Evolutionary conservation across 352 stramenopile genomes (phyloP), one percentile per base, ranked within the genome.

Genomic region (Blastocystis sp.): DNA sequence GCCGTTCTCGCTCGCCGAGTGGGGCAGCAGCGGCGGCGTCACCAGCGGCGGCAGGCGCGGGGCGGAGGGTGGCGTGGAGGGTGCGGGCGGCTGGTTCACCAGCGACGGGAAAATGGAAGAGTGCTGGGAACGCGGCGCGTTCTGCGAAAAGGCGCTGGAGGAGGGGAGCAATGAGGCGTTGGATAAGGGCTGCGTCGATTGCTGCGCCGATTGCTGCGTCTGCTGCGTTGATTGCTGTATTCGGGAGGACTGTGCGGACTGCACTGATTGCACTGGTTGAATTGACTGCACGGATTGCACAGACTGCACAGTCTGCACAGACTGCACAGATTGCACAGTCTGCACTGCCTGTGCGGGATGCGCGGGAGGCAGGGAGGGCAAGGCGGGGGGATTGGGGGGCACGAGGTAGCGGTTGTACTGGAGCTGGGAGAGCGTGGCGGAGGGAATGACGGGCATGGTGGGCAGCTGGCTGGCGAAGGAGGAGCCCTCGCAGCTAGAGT

Each of bases 401-500:
- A 77, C 4, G 2, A 43, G 3, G 52, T 71, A 71, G 17, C 23
- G 64, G 2, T 21, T 19, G 34, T 41, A n/a, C 19, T 41, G 34
- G n/a, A 77, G 52, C 40, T 77, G 66, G 4, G 60, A 43, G 38
- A 53, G n/a, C 5, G 66, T 60, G n/a, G 66, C 38, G 52, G 38
- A 17, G 52, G 66, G 66, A n/a, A 77, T 77, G 34, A 60, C 66
- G 52, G 66, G 66, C 2, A 77, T 43, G 0, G 66, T 5, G 4
- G 43, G 2, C n/a, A 40, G n/a, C 3, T 48, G 17, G 23, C n/a
- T 21, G n/a, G 52, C 5, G 52, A 60, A 60, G 5, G 19, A 43
- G 19, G 66, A 43, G n/a, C 38, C 38, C 60, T 77, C 66, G 52
- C 66, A 61, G 19, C 66, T 77, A 53, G 21, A 10, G 66, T 41